Percentiles rank a stretch among this genome's conserved stretches.
phyloP scores from a whole-genome alignment of 371 early-diverging fungal species.

The Mortierella sp. region DNA sequence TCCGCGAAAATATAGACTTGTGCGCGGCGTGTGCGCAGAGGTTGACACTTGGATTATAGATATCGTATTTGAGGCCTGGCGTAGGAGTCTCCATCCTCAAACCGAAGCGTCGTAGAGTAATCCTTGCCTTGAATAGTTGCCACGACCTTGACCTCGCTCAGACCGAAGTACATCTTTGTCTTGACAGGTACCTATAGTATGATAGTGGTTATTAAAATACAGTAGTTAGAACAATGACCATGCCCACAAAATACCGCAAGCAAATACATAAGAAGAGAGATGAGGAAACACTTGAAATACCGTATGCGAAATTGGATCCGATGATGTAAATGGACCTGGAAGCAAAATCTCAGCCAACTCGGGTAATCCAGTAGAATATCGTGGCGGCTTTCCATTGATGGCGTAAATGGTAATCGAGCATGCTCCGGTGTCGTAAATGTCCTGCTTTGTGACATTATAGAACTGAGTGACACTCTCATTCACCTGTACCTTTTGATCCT shows the following conservation, averaged over 20 bases:
- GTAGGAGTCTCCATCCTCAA: conserved; percentile 19
- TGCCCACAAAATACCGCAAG: background rate
- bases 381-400: conserved; percentile 32
- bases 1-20: too few species aligned
- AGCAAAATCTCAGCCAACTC: conserved; percentile 12
- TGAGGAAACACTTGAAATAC: conserved; percentile 1
- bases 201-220: background rate
- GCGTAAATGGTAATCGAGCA: conserved; percentile 17
- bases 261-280: background rate
- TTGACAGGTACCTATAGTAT: conserved; percentile 8
- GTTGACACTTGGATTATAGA: conserved; percentile 16
- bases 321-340: conserved; percentile 19
- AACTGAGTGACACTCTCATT: conserved; percentile 22
- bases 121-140: conserved; percentile 21
- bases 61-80: conserved; percentile 1
- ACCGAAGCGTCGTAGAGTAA: conserved; percentile 26
- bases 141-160: conserved; percentile 29
- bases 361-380: conserved; percentile 15
- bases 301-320: conserved; percentile 5
- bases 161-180: conserved; percentile 29
- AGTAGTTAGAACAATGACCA: background rate
- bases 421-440: background rate
- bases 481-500: conserved; percentile 34
- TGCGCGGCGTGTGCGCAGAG: too few species aligned
- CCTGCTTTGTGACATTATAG: conserved; percentile 1